phyloP scores from a whole-genome alignment of 441 rosid species.

The Arabidopsis hybrid region DNA sequence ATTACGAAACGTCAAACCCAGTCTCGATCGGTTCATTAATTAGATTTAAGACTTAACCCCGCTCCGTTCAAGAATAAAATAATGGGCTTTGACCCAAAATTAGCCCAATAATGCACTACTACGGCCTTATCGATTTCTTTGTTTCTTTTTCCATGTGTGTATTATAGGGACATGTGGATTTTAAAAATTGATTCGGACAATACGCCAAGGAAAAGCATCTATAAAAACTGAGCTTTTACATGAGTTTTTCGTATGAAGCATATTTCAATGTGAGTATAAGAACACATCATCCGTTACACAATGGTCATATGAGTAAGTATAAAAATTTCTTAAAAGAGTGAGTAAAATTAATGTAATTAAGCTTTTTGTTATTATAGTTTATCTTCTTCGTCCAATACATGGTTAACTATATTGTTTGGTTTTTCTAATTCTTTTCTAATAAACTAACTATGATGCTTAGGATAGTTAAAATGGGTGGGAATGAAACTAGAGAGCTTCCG shows the following conservation, averaged over 20 bases:
- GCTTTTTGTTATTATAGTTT: neutral
- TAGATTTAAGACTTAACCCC: neutral
- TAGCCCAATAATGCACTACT: neutral
- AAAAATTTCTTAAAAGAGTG: neutral
- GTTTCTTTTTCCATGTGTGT: neutral
- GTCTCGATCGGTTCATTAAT: neutral
- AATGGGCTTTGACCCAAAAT: conserved; percentile 14
- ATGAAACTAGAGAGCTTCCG: conserved; percentile 47
- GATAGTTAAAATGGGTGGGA: conserved; percentile 17
- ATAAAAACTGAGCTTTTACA: neutral
- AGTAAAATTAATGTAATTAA: neutral
- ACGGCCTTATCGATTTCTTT: neutral
- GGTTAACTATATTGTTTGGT: neutral
- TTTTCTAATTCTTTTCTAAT: neutral
- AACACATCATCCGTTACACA: neutral
- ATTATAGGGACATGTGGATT: neutral
- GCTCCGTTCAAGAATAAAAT: neutral
- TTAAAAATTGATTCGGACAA: conserved; percentile 7
- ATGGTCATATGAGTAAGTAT: neutral
- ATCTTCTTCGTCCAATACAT: neutral
- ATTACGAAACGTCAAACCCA: conserved; percentile 27
- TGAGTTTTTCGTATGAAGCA: conserved; percentile 18
- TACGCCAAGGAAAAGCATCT: conserved; percentile 38
- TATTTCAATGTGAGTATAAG: conserved; percentile 30
- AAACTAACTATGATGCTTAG: conserved; percentile 1